phyloP scores from a whole-genome alignment of 805 yeast species.

The Torulaspora maleeae region DNA sequence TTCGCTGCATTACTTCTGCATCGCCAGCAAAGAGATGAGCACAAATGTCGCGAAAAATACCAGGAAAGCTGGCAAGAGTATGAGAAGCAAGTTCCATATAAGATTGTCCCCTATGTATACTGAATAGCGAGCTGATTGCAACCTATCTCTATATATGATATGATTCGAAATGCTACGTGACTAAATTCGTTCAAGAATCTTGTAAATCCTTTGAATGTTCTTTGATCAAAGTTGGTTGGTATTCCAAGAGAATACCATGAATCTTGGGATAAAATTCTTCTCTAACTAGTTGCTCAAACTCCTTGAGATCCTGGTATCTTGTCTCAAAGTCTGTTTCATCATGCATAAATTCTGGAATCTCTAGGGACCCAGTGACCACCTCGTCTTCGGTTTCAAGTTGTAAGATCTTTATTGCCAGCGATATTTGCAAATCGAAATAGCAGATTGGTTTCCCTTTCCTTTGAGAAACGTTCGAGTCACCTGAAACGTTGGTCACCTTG shows the following conservation, averaged over 20 bases:
- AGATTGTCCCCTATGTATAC: conserved; percentile 84
- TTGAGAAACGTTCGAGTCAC: conserved; percentile 81
- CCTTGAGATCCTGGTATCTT: conserved; percentile 42
- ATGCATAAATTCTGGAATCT: conserved; percentile 67
- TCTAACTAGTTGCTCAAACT: conserved; percentile 42
- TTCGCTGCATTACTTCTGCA: conserved; percentile 80
- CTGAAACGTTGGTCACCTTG: conserved; percentile 45
- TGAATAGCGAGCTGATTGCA: conserved; percentile 30
- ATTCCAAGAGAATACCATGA: conserved; percentile 45
- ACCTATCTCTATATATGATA: background rate
- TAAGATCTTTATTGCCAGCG: conserved; percentile 42
- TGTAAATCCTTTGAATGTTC: conserved; percentile 63
- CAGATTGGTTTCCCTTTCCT: conserved; percentile 78
- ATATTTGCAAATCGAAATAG: conserved; percentile 60
- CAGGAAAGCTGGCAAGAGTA: conserved; percentile 84
- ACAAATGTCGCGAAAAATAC: conserved; percentile 81
- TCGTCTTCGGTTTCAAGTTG: conserved; percentile 34
- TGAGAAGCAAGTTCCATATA: conserved; percentile 75
- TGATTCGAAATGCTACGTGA: conserved; percentile 3
- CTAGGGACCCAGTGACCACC: conserved; percentile 42
- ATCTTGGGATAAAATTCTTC: conserved; percentile 50
- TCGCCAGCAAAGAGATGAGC: conserved; percentile 88
- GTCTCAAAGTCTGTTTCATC: conserved; percentile 69
- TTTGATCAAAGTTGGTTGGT: conserved; percentile 57
- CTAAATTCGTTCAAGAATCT: conserved; percentile 32